A percentile compares a stretch with the other conserved stretches of the same genome.
phyloP scores from a whole-genome alignment of 345 rosid species.

The Passiflora organensis region DNA sequence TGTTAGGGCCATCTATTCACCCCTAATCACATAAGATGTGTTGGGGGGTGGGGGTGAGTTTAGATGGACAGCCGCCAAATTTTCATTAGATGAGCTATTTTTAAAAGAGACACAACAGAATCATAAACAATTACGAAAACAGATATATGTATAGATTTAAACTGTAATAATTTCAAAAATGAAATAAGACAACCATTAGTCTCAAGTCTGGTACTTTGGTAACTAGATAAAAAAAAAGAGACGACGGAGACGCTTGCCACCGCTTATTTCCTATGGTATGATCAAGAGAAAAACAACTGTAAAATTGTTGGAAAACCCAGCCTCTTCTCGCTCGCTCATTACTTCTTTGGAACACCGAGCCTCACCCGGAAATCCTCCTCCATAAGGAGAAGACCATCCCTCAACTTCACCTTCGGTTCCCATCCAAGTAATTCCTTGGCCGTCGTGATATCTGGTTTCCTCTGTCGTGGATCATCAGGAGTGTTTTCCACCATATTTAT shows the following conservation, averaged over 20 bases:
- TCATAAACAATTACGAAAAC: too few species aligned
- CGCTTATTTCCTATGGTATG: constrained; percentile 7
- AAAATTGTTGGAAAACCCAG: not conserved
- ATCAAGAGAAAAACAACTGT: not conserved
- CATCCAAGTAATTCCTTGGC: constrained; percentile 83
- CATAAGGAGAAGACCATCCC: constrained; percentile 86
- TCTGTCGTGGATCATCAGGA: constrained; percentile 85
- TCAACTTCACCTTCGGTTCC: constrained; percentile 85
- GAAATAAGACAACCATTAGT: too few species aligned
- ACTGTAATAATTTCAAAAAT: too few species aligned
- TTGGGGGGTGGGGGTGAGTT: too few species aligned
- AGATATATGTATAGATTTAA: too few species aligned
- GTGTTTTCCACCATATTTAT: constrained; percentile 88
- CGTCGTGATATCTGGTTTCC: constrained; percentile 83
- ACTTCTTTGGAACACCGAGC: constrained; percentile 52
- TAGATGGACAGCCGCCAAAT: too few species aligned
- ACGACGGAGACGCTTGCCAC: not conserved
- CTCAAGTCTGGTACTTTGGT: not conserved
- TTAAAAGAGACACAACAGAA: too few species aligned
- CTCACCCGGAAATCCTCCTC: constrained; percentile 80
- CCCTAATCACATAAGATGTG: too few species aligned
- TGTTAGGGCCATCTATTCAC: too few species aligned
- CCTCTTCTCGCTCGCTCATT: too few species aligned
- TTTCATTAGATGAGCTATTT: too few species aligned
- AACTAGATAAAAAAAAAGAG: not conserved